Base-by-base conservation (phyloP, 495 filamentous ascomycete species). In the Aspergillus mulundensis region DNA sequence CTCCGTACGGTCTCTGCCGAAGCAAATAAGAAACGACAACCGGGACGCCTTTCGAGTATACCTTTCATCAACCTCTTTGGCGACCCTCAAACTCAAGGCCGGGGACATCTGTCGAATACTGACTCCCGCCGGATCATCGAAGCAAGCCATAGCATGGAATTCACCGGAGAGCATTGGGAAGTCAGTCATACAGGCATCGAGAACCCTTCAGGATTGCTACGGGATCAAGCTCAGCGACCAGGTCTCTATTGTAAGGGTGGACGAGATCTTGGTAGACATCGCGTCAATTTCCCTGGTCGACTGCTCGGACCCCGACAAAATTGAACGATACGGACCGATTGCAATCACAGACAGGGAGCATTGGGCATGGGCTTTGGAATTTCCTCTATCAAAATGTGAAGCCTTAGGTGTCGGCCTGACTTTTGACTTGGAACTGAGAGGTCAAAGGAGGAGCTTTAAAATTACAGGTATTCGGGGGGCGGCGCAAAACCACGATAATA, bases 321-420 rank as follows among this genome's bases (percentile, higher is more conserved):
- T 70, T 25, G 46, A 56, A 20, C 66, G 58, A 57, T 60, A 64
- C 55, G 70, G 72, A 7, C 51, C 59, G 7, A 69, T 78, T 43
- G 53, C 69, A 18, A 68, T 74, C 16, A 60, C 61, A 7, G 84
- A 87, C 32, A 73, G 70, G 52, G 62, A 70, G 18, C 75, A 81
- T 58, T 91, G 87, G 87, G 78, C 79, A 60, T 86, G 84, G 78
- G 76, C 77, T 61, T 62, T 88, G 41, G 77, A 83, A 60, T 78
- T 81, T 65, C 74, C 75, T 52, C 65, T 88, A 53, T 67, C 74
- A 70, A 75, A 68, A 66, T 74, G 73, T 34, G 77, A 75, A 47
- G 53, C 66, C 45, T 48, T 81, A 23, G 57, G 68, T n/a, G 62
- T 66, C 34, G 76, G 76, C 15, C 62, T 82, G 58, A 54, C 61